Evolutionary conservation across 768 basidiomycete species (phyloP).

Genomic region (Lentinula sp.): DNA sequence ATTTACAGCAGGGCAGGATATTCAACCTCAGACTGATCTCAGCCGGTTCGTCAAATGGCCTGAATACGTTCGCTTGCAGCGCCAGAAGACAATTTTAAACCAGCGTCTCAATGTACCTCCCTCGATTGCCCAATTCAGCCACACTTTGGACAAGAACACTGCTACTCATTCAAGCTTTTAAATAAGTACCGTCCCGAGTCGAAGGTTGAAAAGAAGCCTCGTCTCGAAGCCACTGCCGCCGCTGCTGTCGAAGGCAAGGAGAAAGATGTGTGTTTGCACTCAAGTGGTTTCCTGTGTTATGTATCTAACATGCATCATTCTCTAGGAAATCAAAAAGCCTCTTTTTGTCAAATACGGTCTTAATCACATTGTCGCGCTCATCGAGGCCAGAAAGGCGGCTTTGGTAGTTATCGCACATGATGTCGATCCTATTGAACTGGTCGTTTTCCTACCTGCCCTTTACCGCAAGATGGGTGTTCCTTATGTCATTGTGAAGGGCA

Average conservation of each 20-base stretch:
- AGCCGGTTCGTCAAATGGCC: constrained; percentile 65
- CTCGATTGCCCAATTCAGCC: constrained; percentile 46
- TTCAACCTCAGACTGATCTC: constrained; percentile 83
- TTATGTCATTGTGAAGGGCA: constrained; percentile 98
- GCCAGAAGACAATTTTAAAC: constrained; percentile 97
- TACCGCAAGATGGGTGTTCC: constrained; percentile 99
- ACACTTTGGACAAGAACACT: too few relatives aligned
- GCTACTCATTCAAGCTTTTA: too few relatives aligned
- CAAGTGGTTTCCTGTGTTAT: neutral
- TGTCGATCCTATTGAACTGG: constrained; percentile 98
- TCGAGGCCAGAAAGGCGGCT: constrained; percentile 96
- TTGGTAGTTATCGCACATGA: constrained; percentile 96
- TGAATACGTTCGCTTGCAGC: constrained; percentile 95
- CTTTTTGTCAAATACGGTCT: constrained; percentile 94
- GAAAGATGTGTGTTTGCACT: constrained; percentile 32
- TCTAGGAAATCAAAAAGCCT: constrained; percentile 67
- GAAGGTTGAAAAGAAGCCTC: constrained; percentile 17
- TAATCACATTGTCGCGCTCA: constrained; percentile 93
- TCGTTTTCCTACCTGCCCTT: constrained; percentile 95
- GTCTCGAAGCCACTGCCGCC: constrained; percentile 73
- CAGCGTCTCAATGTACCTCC: constrained; percentile 98
- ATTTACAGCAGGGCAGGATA: constrained; percentile 71
- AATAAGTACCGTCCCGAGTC: too few relatives aligned
- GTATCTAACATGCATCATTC: too few relatives aligned
- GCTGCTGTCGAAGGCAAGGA: constrained; percentile 78